Evolutionary conservation across 768 basidiomycete species (phyloP).

Genomic region (Mycena albidolilacea): DNA sequence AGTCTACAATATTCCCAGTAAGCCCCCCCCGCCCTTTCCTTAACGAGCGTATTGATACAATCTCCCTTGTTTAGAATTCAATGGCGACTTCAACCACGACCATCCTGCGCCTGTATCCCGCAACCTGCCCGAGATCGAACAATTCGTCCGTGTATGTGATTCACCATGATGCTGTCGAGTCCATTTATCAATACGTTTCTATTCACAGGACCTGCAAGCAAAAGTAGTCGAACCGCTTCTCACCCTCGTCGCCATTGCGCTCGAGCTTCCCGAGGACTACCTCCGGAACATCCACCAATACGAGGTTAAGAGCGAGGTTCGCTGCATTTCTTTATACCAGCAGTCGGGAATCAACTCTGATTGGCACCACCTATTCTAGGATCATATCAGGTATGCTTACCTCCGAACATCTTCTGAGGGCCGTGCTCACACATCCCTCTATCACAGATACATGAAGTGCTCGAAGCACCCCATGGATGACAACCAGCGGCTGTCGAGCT

Average conservation of each 20-base stretch:
- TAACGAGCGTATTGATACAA: slow-evolving; percentile 1
- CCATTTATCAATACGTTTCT: background rate
- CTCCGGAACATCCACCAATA: slow-evolving; percentile 64
- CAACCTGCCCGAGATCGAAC: slow-evolving; percentile 59
- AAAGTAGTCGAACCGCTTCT: slow-evolving; percentile 64
- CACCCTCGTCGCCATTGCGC: slow-evolving; percentile 62
- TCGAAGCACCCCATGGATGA: slow-evolving; percentile 58
- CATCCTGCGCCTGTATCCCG: slow-evolving; percentile 57
- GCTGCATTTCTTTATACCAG: background rate
- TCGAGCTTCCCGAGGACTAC: slow-evolving; percentile 67
- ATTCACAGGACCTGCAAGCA: slow-evolving; percentile 54
- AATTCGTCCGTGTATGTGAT: slow-evolving; percentile 54
- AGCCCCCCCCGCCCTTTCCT: slow-evolving; percentile 7
- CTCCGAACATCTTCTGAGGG: background rate
- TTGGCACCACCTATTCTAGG: background rate
- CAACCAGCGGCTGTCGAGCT: slow-evolving; percentile 53
- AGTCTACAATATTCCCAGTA: slow-evolving; percentile 67
- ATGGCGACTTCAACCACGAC: slow-evolving; percentile 58
- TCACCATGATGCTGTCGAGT: background rate
- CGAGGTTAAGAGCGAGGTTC: slow-evolving; percentile 59
- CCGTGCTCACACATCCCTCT: slow-evolving; percentile 46
- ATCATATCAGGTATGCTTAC: slow-evolving; percentile 32
- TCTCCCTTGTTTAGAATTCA: slow-evolving; percentile 52
- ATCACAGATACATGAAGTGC: slow-evolving; percentile 72
- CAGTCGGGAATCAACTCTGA: background rate